Conservation (phyloP, 495 filamentous ascomycete genomes). For the Bombardia bombarda region DNA sequence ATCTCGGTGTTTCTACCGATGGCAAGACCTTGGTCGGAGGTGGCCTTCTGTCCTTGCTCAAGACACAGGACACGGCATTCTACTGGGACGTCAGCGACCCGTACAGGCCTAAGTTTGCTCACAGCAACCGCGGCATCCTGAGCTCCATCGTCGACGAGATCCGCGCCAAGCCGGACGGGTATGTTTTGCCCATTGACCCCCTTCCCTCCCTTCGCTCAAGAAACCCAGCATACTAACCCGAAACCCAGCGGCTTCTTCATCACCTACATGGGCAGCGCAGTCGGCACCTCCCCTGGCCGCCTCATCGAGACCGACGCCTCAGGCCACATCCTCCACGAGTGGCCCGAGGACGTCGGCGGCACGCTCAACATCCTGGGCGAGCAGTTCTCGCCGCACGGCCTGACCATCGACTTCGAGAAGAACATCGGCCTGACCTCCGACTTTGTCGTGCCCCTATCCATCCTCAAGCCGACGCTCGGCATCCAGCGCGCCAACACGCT, state of each 20-base stretch:
- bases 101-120: conserved; percentile 49
- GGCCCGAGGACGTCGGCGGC: conserved; percentile 45
- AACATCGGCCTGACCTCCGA: conserved; percentile 53
- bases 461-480: conserved; percentile 50
- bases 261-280: conserved; percentile 44
- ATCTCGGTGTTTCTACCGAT: conserved; percentile 48
- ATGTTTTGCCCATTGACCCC: conserved; percentile 3
- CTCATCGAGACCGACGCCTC: conserved; percentile 52
- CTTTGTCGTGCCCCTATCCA: conserved; percentile 52
- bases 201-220: not conserved
- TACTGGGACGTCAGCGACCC: conserved; percentile 54
- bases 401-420: conserved; percentile 49
- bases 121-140: conserved; percentile 49
- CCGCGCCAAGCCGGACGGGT: conserved; percentile 55
- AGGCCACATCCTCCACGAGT: conserved; percentile 55
- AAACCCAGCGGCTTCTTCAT: conserved; percentile 53
- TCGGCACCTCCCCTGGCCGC: conserved; percentile 50
- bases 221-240: not conserved
- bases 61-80: conserved; percentile 56
- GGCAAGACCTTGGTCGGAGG: conserved; percentile 54
- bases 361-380: conserved; percentile 47
- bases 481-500: conserved; percentile 48
- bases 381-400: conserved; percentile 54
- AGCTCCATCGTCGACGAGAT: conserved; percentile 56
- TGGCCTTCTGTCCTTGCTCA: conserved; percentile 53